phyloP scores from a whole-genome alignment of 1,139 yeast genomes.

The Nakaseomyces sp. region DNA sequence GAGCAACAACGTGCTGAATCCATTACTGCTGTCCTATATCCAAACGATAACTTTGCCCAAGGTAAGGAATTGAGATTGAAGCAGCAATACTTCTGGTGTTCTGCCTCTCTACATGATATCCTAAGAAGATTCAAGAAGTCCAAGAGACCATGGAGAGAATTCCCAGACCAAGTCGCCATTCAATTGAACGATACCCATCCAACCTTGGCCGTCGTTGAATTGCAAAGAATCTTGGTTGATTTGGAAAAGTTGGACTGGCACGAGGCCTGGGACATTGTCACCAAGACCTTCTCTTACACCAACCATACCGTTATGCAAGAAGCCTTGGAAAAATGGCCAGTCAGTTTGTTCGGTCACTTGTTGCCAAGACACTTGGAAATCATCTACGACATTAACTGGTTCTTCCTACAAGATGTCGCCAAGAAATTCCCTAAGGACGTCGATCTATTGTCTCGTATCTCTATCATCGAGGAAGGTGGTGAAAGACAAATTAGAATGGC shows the following conservation, averaged over 20 bases:
- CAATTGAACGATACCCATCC: slow-evolving; percentile 96
- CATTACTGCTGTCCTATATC: slow-evolving; percentile 83
- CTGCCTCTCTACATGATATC: slow-evolving; percentile 87
- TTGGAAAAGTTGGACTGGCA: slow-evolving; percentile 75
- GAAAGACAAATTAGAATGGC: slow-evolving; percentile 92
- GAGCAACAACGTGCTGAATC: slow-evolving; percentile 86
- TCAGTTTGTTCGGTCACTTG: slow-evolving; percentile 63
- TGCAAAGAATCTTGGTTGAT: slow-evolving; percentile 80
- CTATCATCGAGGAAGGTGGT: slow-evolving; percentile 72
- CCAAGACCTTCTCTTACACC: slow-evolving; percentile 79
- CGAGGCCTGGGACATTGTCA: slow-evolving; percentile 78
- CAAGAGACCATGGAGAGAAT: slow-evolving; percentile 70
- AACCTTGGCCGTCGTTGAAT: slow-evolving; percentile 81
- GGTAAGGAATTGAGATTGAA: slow-evolving; percentile 90
- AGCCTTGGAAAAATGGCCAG: slow-evolving; percentile 95
- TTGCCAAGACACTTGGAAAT: slow-evolving; percentile 90
- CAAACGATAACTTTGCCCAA: slow-evolving; percentile 82
- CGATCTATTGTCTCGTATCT: slow-evolving; percentile 60
- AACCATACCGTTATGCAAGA: slow-evolving; percentile 93
- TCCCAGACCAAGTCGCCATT: slow-evolving; percentile 80
- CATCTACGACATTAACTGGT: slow-evolving; percentile 76
- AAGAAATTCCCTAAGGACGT: slow-evolving; percentile 63
- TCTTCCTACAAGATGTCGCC: slow-evolving; percentile 70
- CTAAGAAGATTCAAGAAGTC: slow-evolving; percentile 81
- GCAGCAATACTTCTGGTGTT: slow-evolving; percentile 96